Percentiles rank a stretch among this genome's conserved stretches.
Evolutionary conservation across 1,284 basidiomycete species (phyloP).

Genomic region (Puccinia coronata): DNA sequence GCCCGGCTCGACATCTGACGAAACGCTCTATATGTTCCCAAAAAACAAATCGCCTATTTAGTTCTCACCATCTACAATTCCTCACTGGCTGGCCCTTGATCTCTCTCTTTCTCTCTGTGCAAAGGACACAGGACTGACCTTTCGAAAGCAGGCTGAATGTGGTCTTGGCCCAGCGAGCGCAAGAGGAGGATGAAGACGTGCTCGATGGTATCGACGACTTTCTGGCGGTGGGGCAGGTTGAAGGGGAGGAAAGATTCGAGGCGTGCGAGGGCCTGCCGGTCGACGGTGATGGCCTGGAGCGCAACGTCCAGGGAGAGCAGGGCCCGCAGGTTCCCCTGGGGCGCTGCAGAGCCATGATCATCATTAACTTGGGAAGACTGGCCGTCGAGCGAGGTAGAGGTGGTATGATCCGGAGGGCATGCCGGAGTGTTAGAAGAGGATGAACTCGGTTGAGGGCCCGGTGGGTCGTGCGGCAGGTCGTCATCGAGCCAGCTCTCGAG

Average conservation of each 20-base stretch:
- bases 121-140: conserved; percentile 68
- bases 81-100: no score
- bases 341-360: neutral
- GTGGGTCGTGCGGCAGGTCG: no score
- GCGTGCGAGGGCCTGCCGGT: conserved; percentile 85
- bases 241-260: conserved; percentile 19
- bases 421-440: no score
- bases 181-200: conserved; percentile 85
- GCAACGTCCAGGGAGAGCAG: neutral
- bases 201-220: conserved; percentile 72
- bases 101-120: no score
- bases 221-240: conserved; percentile 61
- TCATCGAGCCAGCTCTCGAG: conserved; percentile 50
- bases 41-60: no score
- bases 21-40: conserved; percentile 5
- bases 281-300: conserved; percentile 72
- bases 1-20: neutral
- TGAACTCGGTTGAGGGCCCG: no score
- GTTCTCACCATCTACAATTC: no score
- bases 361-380: no score
- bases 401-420: no score
- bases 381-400: no score
- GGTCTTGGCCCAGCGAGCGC: conserved; percentile 73
- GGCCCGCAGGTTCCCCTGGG: conserved; percentile 34
- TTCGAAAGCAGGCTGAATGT: conserved; percentile 80